Base-by-base conservation (phyloP, 192 early-diverging fungal species). In the Coemansia sp. region DNA sequence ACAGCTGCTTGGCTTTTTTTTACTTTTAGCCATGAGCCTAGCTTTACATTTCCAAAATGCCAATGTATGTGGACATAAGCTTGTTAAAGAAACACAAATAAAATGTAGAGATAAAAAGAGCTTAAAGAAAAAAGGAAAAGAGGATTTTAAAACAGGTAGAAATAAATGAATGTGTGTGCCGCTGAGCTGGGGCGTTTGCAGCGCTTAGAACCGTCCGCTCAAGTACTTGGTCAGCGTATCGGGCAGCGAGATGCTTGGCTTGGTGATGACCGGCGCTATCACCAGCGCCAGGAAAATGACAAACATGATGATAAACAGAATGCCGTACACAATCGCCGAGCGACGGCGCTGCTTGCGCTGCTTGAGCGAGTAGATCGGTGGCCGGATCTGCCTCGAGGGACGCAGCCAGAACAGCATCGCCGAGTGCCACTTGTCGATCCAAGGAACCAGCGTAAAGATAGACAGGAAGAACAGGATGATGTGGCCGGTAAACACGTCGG, bases 331-430 rank as follows among this genome's bases (percentile, higher is more conserved):
- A 55, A 87, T 84, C 5, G 84, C 81, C 20, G 85, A 78, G 20
- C 75, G 71, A 28, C 80, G 73, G 18, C 88, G 78, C 44, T 82
- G 77, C 37, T 77, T 68, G 49, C 78, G 63, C 54, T 85, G 64
- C 60, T 83, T 84, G 41, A 80, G 76, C 49, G 86, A 85, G 61
- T 80, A 85, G 50, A 89, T 88, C 4, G 87, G 89, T 26, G 78
- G 66, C 11, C 83, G 80, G 60, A 89, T 87, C 64, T 91, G 87
- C 40, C 87, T 79, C 66, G 81, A 85, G 6, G 89, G 89, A 19
- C 86, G 81, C 53, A 89, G 60, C 89, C 89, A 91, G 57, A 91
- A 91, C 36, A 91, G 76, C 86, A 91, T 87, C 4, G 78, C 80
- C 11, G 85, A 87, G 59, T 91, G 89, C 67, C 79, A 81, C 35